These are phyloP conservation scores for Botryotinia narcissicola DNA, from an alignment of 2,329 filamentous ascomycete species.

Conservation along the genomic window DNA sequence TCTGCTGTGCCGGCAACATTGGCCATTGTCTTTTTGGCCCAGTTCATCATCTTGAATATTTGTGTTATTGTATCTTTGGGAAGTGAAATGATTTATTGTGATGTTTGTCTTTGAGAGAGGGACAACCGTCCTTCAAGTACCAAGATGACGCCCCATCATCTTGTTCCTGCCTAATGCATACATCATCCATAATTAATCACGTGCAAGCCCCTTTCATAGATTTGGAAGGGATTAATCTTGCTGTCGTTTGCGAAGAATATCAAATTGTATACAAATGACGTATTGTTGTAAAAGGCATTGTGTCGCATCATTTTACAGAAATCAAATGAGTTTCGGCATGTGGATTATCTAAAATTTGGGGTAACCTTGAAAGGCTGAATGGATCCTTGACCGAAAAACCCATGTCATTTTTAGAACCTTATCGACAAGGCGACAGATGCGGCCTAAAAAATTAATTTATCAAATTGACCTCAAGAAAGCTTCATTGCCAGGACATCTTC, in stretches of 20 bases:
- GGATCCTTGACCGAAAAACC: not conserved
- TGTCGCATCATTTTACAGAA: conserved; percentile 6
- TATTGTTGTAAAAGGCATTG: conserved; percentile 6
- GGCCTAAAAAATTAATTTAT: conserved; percentile 9
- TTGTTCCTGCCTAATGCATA: conserved; percentile 13
- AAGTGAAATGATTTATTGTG: conserved; percentile 11
- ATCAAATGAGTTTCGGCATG: conserved; percentile 3
- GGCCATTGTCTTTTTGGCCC: conserved; percentile 84
- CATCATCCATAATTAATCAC: not conserved
- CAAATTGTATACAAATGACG: conserved; percentile 14
- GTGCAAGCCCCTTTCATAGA: not conserved
- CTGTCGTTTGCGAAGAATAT: conserved; percentile 6
- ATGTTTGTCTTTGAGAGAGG: conserved; percentile 3
- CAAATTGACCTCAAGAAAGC: conserved; percentile 2
- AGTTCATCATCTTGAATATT: conserved; percentile 73
- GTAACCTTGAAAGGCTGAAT: conserved; percentile 14
- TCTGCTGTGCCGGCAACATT: conserved; percentile 93
- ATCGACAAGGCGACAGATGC: conserved; percentile 18
- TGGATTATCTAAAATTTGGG: conserved; percentile 11
- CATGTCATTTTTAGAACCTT: conserved; percentile 9
- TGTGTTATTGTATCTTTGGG: conserved; percentile 5
- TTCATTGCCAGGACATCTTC: not conserved
- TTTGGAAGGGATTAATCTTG: conserved; percentile 10
- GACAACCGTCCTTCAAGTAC: conserved; percentile 4
- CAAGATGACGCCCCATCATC: conserved; percentile 14